These are phyloP conservation scores for Kalmanozyma brasiliensis DNA, from an alignment of 1,284 basidiomycete genomes.

Conservation along the genomic window DNA sequence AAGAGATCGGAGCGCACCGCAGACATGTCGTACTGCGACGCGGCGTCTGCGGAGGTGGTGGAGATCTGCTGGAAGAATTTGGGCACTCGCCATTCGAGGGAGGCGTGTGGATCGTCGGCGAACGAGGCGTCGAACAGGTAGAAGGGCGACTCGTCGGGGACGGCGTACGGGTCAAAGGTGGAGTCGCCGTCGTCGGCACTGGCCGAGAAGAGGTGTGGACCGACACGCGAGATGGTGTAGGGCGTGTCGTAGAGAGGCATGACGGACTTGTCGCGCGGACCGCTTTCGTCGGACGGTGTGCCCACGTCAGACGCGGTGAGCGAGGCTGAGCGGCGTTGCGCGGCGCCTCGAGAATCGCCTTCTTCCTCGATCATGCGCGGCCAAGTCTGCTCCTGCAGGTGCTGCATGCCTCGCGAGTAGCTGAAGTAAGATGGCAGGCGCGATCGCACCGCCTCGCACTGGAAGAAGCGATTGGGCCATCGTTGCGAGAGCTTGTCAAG, in stretches of 20 bases:
- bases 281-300: slow-evolving; percentile 22
- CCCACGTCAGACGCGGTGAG: slow-evolving; percentile 3
- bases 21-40: slow-evolving; percentile 28
- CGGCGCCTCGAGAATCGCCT: not conserved
- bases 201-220: slow-evolving; percentile 23
- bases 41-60: slow-evolving; percentile 19
- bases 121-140: slow-evolving; percentile 63
- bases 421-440: slow-evolving; percentile 48
- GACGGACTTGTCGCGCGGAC: slow-evolving; percentile 26
- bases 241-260: slow-evolving; percentile 25
- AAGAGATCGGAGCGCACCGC: slow-evolving; percentile 58
- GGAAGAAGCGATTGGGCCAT: slow-evolving; percentile 54
- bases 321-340: slow-evolving; percentile 1
- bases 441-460: slow-evolving; percentile 59
- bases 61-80: slow-evolving; percentile 50
- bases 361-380: slow-evolving; percentile 29
- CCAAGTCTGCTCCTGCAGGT: slow-evolving; percentile 42
- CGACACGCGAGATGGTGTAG: slow-evolving; percentile 11
- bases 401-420: slow-evolving; percentile 54
- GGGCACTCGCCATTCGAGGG: slow-evolving; percentile 55
- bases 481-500: slow-evolving; percentile 44
- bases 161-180: slow-evolving; percentile 47
- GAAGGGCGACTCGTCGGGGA: slow-evolving; percentile 64
- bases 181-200: slow-evolving; percentile 31
- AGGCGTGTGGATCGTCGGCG: slow-evolving; percentile 49